These are phyloP conservation scores for Aspergillus texensis DNA, from an alignment of 2,329 filamentous ascomycete species.

Conservation along the genomic window DNA sequence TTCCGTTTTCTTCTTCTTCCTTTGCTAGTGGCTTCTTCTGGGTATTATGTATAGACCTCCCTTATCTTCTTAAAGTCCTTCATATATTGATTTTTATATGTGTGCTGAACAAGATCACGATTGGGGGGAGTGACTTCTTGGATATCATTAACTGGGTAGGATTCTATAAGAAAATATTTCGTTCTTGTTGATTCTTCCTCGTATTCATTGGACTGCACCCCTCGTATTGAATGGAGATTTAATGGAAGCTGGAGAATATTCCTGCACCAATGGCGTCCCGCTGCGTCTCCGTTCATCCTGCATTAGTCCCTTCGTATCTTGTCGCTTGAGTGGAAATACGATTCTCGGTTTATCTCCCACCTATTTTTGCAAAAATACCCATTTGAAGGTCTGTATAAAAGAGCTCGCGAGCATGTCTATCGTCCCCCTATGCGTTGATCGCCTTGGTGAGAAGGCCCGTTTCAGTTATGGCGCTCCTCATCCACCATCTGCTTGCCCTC, in stretches of 20 bases:
- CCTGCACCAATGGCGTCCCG: constrained; percentile 31
- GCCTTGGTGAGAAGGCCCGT: not conserved
- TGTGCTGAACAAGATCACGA: not conserved
- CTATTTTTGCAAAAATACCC: constrained; percentile 8
- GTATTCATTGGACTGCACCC: not conserved
- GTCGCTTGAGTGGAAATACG: not conserved
- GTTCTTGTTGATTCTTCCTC: constrained; percentile 1
- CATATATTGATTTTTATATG: not conserved
- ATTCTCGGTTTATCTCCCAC: constrained; percentile 18
- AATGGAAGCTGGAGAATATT: constrained; percentile 16
- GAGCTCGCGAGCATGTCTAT: not conserved
- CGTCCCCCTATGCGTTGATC: not conserved
- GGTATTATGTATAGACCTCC: not conserved
- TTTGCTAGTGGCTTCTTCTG: not conserved
- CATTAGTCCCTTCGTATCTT: not conserved
- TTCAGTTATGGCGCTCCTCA: constrained; percentile 15
- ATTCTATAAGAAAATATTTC: not conserved
- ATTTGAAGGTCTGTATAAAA: not conserved
- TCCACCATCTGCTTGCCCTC: constrained; percentile 6
- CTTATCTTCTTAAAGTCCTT: not conserved
- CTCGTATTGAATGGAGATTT: not conserved
- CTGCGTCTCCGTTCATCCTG: not conserved
- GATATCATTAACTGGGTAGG: not conserved
- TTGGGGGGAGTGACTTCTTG: not conserved
- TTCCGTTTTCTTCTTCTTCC: not conserved